Conservation (phyloP, 2,329 filamentous ascomycete genomes). For the Stagonosporopsis vannaccii region DNA sequence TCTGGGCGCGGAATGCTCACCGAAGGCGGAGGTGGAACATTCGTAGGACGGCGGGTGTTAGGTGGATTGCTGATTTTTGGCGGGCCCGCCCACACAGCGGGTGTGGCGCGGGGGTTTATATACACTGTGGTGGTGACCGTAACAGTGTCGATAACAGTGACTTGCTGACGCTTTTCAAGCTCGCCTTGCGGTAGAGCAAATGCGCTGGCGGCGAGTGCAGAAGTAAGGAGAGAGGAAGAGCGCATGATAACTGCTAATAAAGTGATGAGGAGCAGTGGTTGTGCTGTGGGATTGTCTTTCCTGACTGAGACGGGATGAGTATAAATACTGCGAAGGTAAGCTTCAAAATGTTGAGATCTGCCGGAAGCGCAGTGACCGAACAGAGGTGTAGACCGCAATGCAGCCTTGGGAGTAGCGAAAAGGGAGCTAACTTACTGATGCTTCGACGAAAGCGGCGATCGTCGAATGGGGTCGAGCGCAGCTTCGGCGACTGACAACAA, state of each 20-base stretch:
- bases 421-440: slow-evolving; percentile 11
- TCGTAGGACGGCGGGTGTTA: slow-evolving; percentile 2
- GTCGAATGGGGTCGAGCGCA: slow-evolving; percentile 10
- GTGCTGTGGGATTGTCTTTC: slow-evolving; percentile 1
- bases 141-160: slow-evolving; percentile 32
- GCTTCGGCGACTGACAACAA: slow-evolving; percentile 17
- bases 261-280: slow-evolving; percentile 10
- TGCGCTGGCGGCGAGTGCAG: slow-evolving; percentile 34
- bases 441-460: slow-evolving; percentile 18
- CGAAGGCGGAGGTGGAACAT: slow-evolving; percentile 3
- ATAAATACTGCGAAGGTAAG: slow-evolving; percentile 16
- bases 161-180: slow-evolving; percentile 28
- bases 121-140: slow-evolving; percentile 31
- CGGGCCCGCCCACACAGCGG: slow-evolving; percentile 11
- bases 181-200: slow-evolving; percentile 32
- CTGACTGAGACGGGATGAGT: neutral
- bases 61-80: slow-evolving; percentile 7
- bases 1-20: slow-evolving; percentile 4
- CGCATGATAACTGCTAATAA: slow-evolving; percentile 35
- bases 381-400: slow-evolving; percentile 4
- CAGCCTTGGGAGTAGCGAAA: slow-evolving; percentile 4
- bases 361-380: slow-evolving; percentile 13
- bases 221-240: slow-evolving; percentile 34
- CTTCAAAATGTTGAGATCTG: slow-evolving; percentile 4
- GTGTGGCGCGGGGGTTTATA: slow-evolving; percentile 17